phyloP scores from a whole-genome alignment of 768 basidiomycete species.

The Russula compacta region DNA sequence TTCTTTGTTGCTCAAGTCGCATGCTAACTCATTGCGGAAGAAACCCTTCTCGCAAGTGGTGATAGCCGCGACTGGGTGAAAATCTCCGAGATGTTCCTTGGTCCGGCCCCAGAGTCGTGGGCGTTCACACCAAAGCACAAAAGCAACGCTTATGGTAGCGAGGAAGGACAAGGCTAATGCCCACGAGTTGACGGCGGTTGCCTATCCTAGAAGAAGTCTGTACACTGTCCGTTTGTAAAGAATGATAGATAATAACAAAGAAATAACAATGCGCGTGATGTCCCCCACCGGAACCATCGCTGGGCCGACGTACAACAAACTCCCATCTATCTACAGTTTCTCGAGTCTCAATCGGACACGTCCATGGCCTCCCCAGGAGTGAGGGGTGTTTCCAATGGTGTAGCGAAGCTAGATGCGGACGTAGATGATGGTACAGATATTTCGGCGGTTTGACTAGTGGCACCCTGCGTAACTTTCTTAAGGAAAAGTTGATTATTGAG shows the following conservation, averaged over 20 bases:
- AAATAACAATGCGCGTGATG: slow-evolving; percentile 3
- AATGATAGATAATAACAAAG: slow-evolving; percentile 7
- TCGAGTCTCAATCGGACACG: slow-evolving; percentile 5
- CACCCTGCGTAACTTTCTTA: neutral
- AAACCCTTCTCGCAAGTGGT: slow-evolving; percentile 74
- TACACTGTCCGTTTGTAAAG: neutral
- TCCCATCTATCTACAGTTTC: neutral
- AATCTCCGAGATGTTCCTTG: slow-evolving; percentile 92
- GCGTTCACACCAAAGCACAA: slow-evolving; percentile 90
- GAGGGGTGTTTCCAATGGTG: slow-evolving; percentile 9
- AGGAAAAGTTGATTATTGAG: slow-evolving; percentile 32
- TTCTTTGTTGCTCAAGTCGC: neutral
- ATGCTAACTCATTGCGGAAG: slow-evolving; percentile 30
- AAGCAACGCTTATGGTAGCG: slow-evolving; percentile 61
- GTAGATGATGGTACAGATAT: slow-evolving; percentile 18
- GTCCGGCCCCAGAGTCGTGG: slow-evolving; percentile 76
- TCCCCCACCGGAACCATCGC: neutral
- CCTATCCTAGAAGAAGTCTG: neutral
- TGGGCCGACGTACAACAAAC: neutral
- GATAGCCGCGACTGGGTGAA: slow-evolving; percentile 85
- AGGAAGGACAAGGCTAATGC: slow-evolving; percentile 51
- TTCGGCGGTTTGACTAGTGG: neutral
- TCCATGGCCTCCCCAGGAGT: slow-evolving; percentile 19
- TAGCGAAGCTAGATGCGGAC: slow-evolving; percentile 14
- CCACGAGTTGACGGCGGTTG: neutral